Percentiles rank a stretch among this genome's conserved stretches.
Evolutionary conservation across 1,139 yeast species (phyloP).

Genomic region (Yamadazyma kanchanaburiensis): DNA sequence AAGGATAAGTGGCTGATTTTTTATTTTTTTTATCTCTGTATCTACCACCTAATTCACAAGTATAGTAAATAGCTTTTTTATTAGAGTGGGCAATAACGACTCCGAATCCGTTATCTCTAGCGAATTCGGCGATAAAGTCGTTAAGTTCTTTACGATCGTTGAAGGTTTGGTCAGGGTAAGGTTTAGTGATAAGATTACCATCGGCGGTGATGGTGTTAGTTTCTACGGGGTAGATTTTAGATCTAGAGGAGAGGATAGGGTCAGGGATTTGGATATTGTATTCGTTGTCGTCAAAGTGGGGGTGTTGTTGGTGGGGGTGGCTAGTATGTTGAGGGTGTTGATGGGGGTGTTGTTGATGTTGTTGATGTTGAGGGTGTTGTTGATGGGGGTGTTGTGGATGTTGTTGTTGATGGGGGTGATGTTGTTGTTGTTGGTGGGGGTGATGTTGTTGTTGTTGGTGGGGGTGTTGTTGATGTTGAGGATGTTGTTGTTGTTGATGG

Average conservation of each 20-base stretch:
- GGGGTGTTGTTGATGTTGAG: constrained; percentile 14
- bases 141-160: constrained; percentile 49
- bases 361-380: constrained; percentile 15
- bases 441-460: constrained; percentile 3
- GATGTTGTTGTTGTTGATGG: constrained; percentile 12
- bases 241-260: constrained; percentile 43
- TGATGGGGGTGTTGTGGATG: constrained; percentile 14
- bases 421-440: constrained; percentile 6
- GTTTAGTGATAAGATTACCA: constrained; percentile 52
- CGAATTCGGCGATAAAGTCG: constrained; percentile 55
- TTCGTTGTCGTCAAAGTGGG: constrained; percentile 29
- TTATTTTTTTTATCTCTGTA: constrained; percentile 52
- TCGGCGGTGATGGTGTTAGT: constrained; percentile 48
- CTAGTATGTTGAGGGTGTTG: constrained; percentile 17
- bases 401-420: constrained; percentile 7
- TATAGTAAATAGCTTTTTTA: constrained; percentile 56
- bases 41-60: constrained; percentile 60
- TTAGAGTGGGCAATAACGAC: constrained; percentile 60
- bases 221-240: constrained; percentile 45
- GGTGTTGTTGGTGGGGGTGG: constrained; percentile 19
- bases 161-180: constrained; percentile 53
- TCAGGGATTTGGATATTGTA: constrained; percentile 49
- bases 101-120: constrained; percentile 57
- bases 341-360: constrained; percentile 11
- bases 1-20: constrained; percentile 24